phyloP scores from a whole-genome alignment of 2,329 filamentous ascomycete species.

The Lecanicillium sp. region DNA sequence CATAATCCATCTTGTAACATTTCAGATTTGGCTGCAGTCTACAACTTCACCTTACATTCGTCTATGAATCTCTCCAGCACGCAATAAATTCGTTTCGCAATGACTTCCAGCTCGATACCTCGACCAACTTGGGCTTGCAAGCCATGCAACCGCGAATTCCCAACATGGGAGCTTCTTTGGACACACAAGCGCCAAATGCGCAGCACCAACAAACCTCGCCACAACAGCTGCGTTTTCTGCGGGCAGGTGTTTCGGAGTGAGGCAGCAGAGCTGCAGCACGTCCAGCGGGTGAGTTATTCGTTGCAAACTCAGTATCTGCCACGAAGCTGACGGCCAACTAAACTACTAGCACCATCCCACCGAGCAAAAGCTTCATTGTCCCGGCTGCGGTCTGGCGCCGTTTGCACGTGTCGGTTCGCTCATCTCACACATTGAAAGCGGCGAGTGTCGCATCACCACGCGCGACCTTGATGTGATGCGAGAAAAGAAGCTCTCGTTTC shows the following conservation, averaged over 20 bases:
- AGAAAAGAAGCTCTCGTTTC: slow-evolving; percentile 28
- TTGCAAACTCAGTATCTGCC: too few relatives aligned
- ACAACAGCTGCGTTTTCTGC: slow-evolving; percentile 32
- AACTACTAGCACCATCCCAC: slow-evolving; percentile 27
- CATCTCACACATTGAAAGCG: slow-evolving; percentile 37
- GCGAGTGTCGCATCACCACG: slow-evolving; percentile 30
- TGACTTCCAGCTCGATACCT: too few relatives aligned
- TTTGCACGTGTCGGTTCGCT: slow-evolving; percentile 30
- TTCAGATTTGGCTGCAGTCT: too few relatives aligned
- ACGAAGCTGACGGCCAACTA: slow-evolving; percentile 2
- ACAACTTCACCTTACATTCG: not conserved
- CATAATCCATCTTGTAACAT: too few relatives aligned
- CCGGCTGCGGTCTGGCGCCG: slow-evolving; percentile 31
- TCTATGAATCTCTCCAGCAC: not conserved
- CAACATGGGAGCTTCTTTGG: slow-evolving; percentile 15
- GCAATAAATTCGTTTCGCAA: too few relatives aligned
- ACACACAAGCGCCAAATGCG: slow-evolving; percentile 23
- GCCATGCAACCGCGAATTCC: slow-evolving; percentile 21
- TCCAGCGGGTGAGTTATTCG: slow-evolving; percentile 23
- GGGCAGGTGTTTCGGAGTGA: slow-evolving; percentile 26
- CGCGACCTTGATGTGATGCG: slow-evolving; percentile 24
- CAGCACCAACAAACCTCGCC: slow-evolving; percentile 13
- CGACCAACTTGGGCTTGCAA: slow-evolving; percentile 14
- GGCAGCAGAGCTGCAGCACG: slow-evolving; percentile 23
- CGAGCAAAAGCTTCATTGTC: slow-evolving; percentile 35